Conservation (phyloP, 2,329 filamentous ascomycete genomes). For the Alternaria tenuissima region DNA sequence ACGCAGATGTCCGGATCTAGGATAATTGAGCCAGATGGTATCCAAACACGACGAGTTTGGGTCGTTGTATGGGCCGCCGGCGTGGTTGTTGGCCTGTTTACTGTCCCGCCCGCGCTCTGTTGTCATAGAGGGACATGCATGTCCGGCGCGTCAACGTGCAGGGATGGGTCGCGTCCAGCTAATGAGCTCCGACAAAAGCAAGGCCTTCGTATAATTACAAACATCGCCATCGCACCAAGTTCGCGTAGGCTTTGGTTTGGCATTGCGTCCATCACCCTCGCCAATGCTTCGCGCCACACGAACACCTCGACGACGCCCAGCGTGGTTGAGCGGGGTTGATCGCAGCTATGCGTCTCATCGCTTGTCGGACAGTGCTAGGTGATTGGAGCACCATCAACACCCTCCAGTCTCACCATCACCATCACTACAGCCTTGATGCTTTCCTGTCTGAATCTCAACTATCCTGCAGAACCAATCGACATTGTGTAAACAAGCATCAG, state of each 20-base stretch:
- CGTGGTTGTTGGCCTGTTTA: constrained; percentile 15
- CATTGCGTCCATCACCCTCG: neutral
- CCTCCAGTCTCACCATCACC: constrained; percentile 11
- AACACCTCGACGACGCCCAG: neutral
- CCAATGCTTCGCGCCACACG: constrained; percentile 4
- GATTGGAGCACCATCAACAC: constrained; percentile 20
- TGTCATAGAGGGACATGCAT: constrained; percentile 30
- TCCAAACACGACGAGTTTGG: neutral
- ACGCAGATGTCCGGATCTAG: neutral
- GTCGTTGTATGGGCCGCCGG: constrained; percentile 4
- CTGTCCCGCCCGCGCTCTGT: constrained; percentile 21
- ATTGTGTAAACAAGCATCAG: neutral
- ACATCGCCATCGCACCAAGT: neutral
- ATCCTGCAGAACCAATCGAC: neutral
- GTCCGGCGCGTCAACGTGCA: constrained; percentile 28
- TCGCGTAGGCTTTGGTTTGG: neutral
- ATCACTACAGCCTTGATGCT: neutral
- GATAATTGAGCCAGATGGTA: neutral
- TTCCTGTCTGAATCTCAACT: neutral
- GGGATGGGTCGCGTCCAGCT: constrained; percentile 22
- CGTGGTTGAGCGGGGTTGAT: constrained; percentile 11
- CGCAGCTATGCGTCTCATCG: constrained; percentile 22
- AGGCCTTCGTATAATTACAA: neutral
- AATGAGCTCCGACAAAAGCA: constrained; percentile 11
- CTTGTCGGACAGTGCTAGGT: constrained; percentile 1